Conservation (phyloP, 805 yeast species). For the Kuraishia molischiana region DNA sequence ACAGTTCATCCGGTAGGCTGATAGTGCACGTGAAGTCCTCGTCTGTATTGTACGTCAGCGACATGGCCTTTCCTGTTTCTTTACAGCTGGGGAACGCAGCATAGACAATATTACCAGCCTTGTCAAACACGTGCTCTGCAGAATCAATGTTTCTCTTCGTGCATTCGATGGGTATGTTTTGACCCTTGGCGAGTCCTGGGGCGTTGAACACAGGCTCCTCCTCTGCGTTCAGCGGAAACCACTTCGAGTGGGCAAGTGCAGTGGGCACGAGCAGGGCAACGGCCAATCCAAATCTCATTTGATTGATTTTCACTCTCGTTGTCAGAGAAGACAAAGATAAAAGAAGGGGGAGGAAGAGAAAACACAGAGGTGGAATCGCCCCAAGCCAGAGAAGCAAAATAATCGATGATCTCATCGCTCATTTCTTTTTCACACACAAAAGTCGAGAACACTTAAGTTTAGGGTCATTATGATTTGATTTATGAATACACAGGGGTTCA, state of each 20-base stretch:
- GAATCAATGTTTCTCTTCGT: constrained; percentile 59
- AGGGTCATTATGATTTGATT: too few relatives aligned
- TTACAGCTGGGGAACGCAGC: constrained; percentile 50
- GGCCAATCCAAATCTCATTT: too few relatives aligned
- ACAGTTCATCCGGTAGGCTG: constrained; percentile 50
- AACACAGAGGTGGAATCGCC: too few relatives aligned
- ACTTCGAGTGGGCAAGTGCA: not conserved
- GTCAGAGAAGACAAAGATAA: too few relatives aligned
- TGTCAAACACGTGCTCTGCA: constrained; percentile 69
- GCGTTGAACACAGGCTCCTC: constrained; percentile 1
- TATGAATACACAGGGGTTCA: too few relatives aligned
- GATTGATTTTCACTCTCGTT: too few relatives aligned
- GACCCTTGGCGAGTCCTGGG: constrained; percentile 15
- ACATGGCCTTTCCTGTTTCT: constrained; percentile 54
- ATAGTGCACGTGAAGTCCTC: constrained; percentile 53
- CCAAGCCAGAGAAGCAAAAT: too few relatives aligned
- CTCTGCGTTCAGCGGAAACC: constrained; percentile 1
- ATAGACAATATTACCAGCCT: constrained; percentile 47
- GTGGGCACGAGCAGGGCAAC: not conserved
- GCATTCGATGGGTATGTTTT: constrained; percentile 44
- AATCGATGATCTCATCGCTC: too few relatives aligned
- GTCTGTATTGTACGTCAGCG: constrained; percentile 40
- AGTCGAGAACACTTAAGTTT: too few relatives aligned
- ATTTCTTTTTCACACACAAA: too few relatives aligned
- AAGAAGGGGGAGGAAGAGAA: too few relatives aligned